phyloP scores from a whole-genome alignment of 2,329 filamentous ascomycete species.

The Blastomyces gilchristii region DNA sequence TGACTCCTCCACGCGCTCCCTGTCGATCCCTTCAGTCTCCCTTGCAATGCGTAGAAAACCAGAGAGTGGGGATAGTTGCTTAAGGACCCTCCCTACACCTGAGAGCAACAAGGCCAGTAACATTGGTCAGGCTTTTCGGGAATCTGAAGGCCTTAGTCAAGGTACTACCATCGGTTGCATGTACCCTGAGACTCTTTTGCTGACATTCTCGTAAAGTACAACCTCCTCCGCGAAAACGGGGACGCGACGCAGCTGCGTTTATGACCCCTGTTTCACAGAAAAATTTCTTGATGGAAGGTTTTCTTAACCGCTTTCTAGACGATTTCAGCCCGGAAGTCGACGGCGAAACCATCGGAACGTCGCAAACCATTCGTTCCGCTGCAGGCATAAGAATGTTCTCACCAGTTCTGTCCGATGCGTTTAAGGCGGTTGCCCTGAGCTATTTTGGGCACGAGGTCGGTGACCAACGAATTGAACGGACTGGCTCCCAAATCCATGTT shows the following conservation, averaged over 20 bases:
- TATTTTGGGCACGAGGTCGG: constrained; percentile 31
- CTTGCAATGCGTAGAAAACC: neutral
- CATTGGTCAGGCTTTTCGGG: neutral
- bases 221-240: neutral
- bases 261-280: constrained; percentile 1
- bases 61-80: too few relatives aligned
- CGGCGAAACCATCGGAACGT: constrained; percentile 23
- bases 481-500: constrained; percentile 27
- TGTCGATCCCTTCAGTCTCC: neutral
- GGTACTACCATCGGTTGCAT: neutral
- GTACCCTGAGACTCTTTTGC: neutral
- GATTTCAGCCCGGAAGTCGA: constrained; percentile 32
- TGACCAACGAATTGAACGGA: constrained; percentile 26
- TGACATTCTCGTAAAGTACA: neutral
- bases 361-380: constrained; percentile 29
- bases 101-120: neutral
- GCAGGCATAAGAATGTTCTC: constrained; percentile 34
- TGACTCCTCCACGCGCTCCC: neutral
- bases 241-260: neutral
- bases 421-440: constrained; percentile 30
- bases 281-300: constrained; percentile 22
- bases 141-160: neutral
- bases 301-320: constrained; percentile 32
- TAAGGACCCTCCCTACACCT: neutral
- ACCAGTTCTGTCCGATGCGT: constrained; percentile 29